Conservation (phyloP, 129 eudicot species). For the Arctium minus region DNA sequence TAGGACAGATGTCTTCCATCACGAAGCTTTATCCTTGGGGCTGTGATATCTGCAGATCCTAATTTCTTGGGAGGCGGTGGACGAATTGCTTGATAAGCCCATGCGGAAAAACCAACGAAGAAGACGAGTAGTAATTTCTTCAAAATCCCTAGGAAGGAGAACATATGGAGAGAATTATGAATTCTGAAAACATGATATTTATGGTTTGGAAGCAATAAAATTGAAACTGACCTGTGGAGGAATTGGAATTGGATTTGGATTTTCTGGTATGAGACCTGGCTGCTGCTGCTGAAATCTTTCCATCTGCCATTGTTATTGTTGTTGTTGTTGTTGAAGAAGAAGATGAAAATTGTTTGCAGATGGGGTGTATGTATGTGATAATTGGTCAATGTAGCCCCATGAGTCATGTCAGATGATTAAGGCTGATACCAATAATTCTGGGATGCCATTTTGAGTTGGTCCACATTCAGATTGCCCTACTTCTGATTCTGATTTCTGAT, state of each 20-base stretch:
- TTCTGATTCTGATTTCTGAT: too few species aligned
- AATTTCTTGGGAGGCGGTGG: slow-evolving; percentile 66
- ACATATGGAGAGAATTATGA: background rate
- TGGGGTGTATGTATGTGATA: background rate
- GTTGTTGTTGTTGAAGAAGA: background rate
- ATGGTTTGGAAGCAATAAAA: background rate
- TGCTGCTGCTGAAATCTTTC: slow-evolving; percentile 54
- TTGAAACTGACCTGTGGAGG: slow-evolving; percentile 27
- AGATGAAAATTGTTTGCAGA: background rate
- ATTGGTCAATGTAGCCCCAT: background rate
- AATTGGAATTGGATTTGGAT: slow-evolving; percentile 5
- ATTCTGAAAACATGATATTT: background rate
- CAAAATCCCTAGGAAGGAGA: slow-evolving; percentile 36
- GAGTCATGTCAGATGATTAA: background rate
- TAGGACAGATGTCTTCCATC: slow-evolving; percentile 83
- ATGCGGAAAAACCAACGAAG: slow-evolving; percentile 50
- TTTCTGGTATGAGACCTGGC: slow-evolving; percentile 65
- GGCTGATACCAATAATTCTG: background rate
- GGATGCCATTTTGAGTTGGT: background rate
- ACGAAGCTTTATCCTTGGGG: slow-evolving; percentile 63
- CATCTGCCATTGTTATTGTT: background rate
- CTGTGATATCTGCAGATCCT: slow-evolving; percentile 55
- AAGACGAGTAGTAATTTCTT: slow-evolving; percentile 38
- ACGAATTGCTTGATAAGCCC: slow-evolving; percentile 52
- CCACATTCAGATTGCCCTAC: background rate